These are phyloP conservation scores for Phaeosphaeriaceae sp. DNA, from an alignment of 2,329 filamentous ascomycete species.

Conservation along the genomic window DNA sequence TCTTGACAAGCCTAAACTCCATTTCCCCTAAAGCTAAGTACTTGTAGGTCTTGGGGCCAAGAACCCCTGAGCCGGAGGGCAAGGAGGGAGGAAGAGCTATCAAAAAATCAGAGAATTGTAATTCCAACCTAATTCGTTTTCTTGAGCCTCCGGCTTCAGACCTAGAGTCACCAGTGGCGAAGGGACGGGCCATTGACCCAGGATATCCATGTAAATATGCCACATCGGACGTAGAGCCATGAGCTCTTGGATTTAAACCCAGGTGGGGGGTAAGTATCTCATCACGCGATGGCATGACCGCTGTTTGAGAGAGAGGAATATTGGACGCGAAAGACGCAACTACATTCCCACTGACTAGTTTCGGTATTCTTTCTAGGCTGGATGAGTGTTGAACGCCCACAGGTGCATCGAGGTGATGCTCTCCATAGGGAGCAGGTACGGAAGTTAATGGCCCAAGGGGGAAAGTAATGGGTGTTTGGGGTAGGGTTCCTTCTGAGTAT, in stretches of 20 bases:
- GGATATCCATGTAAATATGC: background rate
- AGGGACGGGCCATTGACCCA: background rate
- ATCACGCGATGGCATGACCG: background rate
- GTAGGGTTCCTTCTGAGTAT: too few relatives aligned
- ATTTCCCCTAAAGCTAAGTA: conserved; percentile 12
- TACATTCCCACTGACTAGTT: too few relatives aligned
- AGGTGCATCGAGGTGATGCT: too few relatives aligned
- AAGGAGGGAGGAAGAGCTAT: background rate
- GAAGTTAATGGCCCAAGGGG: too few relatives aligned
- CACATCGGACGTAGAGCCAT: too few relatives aligned
- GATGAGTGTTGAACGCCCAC: too few relatives aligned
- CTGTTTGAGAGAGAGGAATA: too few relatives aligned
- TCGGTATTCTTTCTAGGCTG: too few relatives aligned
- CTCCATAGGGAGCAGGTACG: too few relatives aligned
- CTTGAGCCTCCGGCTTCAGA: background rate
- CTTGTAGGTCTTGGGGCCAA: conserved; percentile 13
- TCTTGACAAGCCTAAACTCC: conserved; percentile 21
- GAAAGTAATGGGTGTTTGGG: too few relatives aligned
- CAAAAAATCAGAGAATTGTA: background rate
- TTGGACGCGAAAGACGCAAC: too few relatives aligned
- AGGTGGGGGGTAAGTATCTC: too few relatives aligned
- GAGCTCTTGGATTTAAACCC: background rate
- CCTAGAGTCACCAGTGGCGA: conserved; percentile 1
- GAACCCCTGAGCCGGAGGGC: conserved; percentile 2
- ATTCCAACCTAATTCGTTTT: background rate